phyloP scores from a whole-genome alignment of 495 filamentous ascomycete genomes.

The Lepraria neglecta region DNA sequence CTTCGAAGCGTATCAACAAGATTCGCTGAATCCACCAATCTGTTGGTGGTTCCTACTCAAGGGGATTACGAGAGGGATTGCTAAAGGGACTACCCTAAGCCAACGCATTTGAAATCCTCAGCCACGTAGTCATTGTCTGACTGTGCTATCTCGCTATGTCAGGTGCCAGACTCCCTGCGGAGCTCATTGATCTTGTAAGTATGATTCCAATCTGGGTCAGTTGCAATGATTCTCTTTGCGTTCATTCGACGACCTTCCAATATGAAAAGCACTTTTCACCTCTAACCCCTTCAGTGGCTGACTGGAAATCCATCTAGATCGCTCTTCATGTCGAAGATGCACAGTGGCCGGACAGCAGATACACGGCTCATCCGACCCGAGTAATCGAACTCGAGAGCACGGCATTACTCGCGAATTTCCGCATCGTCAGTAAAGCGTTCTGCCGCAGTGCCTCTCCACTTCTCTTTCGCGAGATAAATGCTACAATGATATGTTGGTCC shows the following conservation, averaged over 20 bases:
- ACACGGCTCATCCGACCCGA: neutral
- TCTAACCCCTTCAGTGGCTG: neutral
- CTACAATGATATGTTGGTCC: neutral
- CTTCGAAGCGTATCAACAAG: too few relatives aligned
- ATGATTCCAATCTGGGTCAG: too few relatives aligned
- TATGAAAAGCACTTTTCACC: too few relatives aligned
- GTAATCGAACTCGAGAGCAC: neutral
- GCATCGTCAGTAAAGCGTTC: neutral
- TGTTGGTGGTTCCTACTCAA: too few relatives aligned
- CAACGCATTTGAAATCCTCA: too few relatives aligned
- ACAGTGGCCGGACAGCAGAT: neutral
- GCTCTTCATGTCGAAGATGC: neutral
- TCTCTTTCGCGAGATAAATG: constrained; percentile 2
- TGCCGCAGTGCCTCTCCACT: constrained; percentile 2
- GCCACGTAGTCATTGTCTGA: too few relatives aligned
- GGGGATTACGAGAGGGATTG: too few relatives aligned
- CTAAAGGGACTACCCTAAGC: too few relatives aligned
- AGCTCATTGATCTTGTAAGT: constrained; percentile 8
- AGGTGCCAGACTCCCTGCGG: neutral
- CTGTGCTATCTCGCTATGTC: neutral
- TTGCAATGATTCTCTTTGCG: too few relatives aligned
- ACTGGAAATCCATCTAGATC: neutral
- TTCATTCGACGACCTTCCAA: too few relatives aligned
- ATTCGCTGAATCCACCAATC: too few relatives aligned
- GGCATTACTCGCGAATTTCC: neutral